Evolutionary conservation across 2,329 filamentous ascomycete genomes (phyloP).

Genomic region (Penicillium sp.): DNA sequence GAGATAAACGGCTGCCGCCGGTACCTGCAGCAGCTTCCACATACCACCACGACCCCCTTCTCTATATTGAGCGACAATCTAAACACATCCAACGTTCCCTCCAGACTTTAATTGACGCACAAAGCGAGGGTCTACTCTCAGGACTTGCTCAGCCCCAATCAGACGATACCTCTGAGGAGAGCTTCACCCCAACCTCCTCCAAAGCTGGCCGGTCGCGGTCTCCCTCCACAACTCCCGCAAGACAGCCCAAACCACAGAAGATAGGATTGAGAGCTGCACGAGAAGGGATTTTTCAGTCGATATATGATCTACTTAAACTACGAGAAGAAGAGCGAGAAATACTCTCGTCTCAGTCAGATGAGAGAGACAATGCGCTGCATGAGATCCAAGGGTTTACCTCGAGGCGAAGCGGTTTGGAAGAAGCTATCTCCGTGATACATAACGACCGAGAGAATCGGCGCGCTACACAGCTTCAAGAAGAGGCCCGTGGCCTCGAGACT

Average conservation of each 20-base stretch:
- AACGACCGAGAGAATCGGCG: slow-evolving; percentile 46
- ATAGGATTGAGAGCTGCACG: slow-evolving; percentile 56
- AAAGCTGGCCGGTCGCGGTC: slow-evolving; percentile 30
- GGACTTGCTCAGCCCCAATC: slow-evolving; percentile 43
- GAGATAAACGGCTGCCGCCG: slow-evolving; percentile 26
- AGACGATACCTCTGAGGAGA: slow-evolving; percentile 52
- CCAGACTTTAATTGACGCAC: slow-evolving; percentile 61
- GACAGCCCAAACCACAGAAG: slow-evolving; percentile 45
- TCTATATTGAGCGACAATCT: slow-evolving; percentile 55
- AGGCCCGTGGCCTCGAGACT: slow-evolving; percentile 54
- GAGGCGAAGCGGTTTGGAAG: slow-evolving; percentile 52
- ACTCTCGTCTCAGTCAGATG: slow-evolving; percentile 47
- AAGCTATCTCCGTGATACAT: slow-evolving; percentile 53
- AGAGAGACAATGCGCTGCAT: slow-evolving; percentile 49
- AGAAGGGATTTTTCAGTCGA: slow-evolving; percentile 58
- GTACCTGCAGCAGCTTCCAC: slow-evolving; percentile 32
- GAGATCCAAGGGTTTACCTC: slow-evolving; percentile 54
- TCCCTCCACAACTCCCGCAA: slow-evolving; percentile 39
- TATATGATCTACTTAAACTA: slow-evolving; percentile 56
- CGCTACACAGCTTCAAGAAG: slow-evolving; percentile 48
- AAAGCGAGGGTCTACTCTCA: slow-evolving; percentile 58
- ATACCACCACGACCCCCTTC: slow-evolving; percentile 44
- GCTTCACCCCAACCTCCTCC: slow-evolving; percentile 37
- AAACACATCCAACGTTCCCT: slow-evolving; percentile 58
- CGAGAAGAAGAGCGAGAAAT: slow-evolving; percentile 58